These are phyloP conservation scores for Sclerotinia sclerotiorum DNA, from an alignment of 2,329 filamentous ascomycete genomes.

Conservation along the genomic window DNA sequence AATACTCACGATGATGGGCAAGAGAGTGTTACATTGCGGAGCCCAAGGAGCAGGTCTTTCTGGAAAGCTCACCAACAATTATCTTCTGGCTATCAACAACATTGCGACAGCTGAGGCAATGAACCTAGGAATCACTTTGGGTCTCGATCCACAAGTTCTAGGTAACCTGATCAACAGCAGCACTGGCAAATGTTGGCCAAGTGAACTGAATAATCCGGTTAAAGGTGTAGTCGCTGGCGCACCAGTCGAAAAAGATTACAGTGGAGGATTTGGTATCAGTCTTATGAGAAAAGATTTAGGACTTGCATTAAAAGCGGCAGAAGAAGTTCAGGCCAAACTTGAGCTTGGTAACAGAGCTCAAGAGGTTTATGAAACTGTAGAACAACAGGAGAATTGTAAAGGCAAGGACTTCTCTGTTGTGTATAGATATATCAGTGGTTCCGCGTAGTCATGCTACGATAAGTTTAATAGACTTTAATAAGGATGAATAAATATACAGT, in stretches of 20 bases:
- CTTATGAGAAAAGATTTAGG: slow-evolving; percentile 80
- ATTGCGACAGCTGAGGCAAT: slow-evolving; percentile 60
- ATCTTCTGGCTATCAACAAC: slow-evolving; percentile 91
- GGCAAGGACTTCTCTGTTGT: slow-evolving; percentile 81
- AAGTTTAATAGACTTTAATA: neutral
- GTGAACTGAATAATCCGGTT: slow-evolving; percentile 93
- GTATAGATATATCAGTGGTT: slow-evolving; percentile 63
- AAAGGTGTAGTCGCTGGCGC: slow-evolving; percentile 75
- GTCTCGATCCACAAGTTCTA: slow-evolving; percentile 60
- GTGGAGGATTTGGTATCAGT: slow-evolving; percentile 72
- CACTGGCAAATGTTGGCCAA: slow-evolving; percentile 95
- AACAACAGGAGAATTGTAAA: slow-evolving; percentile 59
- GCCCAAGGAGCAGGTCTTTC: slow-evolving; percentile 81
- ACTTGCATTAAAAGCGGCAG: slow-evolving; percentile 70
- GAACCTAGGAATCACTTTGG: slow-evolving; percentile 56
- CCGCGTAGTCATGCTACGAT: slow-evolving; percentile 19
- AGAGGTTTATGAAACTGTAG: slow-evolving; percentile 67
- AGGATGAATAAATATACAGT: neutral
- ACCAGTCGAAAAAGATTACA: slow-evolving; percentile 74
- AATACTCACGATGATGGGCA: slow-evolving; percentile 79
- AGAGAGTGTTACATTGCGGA: slow-evolving; percentile 82
- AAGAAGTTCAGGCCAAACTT: slow-evolving; percentile 64
- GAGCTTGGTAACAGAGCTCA: slow-evolving; percentile 63
- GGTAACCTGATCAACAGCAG: slow-evolving; percentile 88
- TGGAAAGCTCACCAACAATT: slow-evolving; percentile 96